Percentiles rank a stretch among this genome's conserved stretches.
Evolutionary conservation across 768 basidiomycete genomes (phyloP).

Genomic region (Xerocomellus intermedius): DNA sequence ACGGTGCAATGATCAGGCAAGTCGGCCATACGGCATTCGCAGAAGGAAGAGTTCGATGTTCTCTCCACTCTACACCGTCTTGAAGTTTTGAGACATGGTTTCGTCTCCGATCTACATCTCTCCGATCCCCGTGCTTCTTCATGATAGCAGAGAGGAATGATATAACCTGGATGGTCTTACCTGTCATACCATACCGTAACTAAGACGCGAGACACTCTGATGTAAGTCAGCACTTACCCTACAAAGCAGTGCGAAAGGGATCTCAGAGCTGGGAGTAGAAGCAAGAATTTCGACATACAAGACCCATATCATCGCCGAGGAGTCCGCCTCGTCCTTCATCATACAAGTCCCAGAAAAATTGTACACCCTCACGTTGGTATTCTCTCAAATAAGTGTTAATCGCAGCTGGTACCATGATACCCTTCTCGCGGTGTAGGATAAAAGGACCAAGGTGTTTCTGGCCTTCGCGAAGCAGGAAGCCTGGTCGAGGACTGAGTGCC

Average conservation of each 20-base stretch:
- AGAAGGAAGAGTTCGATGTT: slow-evolving; percentile 52
- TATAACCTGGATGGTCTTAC: slow-evolving; percentile 97
- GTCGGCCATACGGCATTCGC: slow-evolving; percentile 82
- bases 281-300: slow-evolving; percentile 39
- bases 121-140: slow-evolving; percentile 66
- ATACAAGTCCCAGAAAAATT: slow-evolving; percentile 79
- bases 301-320: slow-evolving; percentile 96
- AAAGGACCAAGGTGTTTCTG: slow-evolving; percentile 47
- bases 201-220: slow-evolving; percentile 1
- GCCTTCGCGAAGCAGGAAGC: slow-evolving; percentile 46
- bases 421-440: slow-evolving; percentile 46
- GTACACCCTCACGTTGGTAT: slow-evolving; percentile 86
- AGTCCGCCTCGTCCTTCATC: slow-evolving; percentile 68
- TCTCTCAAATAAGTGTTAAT: slow-evolving; percentile 87
- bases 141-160: slow-evolving; percentile 90
- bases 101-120: slow-evolving; percentile 66
- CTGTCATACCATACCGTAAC: slow-evolving; percentile 20
- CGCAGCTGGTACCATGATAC: slow-evolving; percentile 56
- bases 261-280: not conserved
- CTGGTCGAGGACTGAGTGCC: slow-evolving; percentile 50
- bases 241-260: not conserved
- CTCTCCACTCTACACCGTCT: slow-evolving; percentile 54
- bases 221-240: slow-evolving; percentile 24
- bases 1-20: slow-evolving; percentile 83
- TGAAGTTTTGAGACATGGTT: slow-evolving; percentile 66